A percentile compares a stretch with the other conserved stretches of the same genome.
Evolutionary conservation across 2,329 filamentous ascomycete genomes (phyloP).

Genomic region (Diaporthe capsici): DNA sequence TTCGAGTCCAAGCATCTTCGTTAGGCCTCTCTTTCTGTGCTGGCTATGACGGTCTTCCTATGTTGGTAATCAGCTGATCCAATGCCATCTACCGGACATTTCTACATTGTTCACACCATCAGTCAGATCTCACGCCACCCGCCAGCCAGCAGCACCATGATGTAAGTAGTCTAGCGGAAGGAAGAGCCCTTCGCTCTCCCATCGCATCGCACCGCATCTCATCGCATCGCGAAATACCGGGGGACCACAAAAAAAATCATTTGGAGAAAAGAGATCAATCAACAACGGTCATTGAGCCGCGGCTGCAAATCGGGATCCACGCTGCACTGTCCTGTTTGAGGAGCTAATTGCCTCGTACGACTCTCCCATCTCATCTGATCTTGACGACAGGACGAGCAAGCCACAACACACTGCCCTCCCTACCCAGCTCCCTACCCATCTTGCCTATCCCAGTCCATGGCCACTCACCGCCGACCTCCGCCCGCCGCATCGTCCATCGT

Average conservation of each 20-base stretch:
- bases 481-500: constrained; percentile 8
- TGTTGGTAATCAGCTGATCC: constrained; percentile 11
- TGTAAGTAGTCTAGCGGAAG: constrained; percentile 1
- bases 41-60: background rate
- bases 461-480: constrained; percentile 29
- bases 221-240: constrained; percentile 22
- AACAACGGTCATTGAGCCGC: background rate
- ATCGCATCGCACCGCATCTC: constrained; percentile 7
- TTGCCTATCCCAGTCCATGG: background rate
- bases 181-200: background rate
- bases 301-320: constrained; percentile 16
- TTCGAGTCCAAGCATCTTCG: constrained; percentile 11
- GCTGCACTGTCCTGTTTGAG: constrained; percentile 29
- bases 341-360: constrained; percentile 27
- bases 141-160: constrained; percentile 12
- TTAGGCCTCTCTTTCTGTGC: background rate
- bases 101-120: background rate
- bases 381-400: background rate
- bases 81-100: background rate
- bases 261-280: background rate
- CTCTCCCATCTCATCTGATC: constrained; percentile 26
- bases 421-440: background rate
- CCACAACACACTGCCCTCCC: background rate
- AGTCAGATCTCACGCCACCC: constrained; percentile 3
- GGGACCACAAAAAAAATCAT: constrained; percentile 11